These are phyloP conservation scores for Metschnikowia peoriensis DNA, from an alignment of 805 yeast species.

Conservation along the genomic window DNA sequence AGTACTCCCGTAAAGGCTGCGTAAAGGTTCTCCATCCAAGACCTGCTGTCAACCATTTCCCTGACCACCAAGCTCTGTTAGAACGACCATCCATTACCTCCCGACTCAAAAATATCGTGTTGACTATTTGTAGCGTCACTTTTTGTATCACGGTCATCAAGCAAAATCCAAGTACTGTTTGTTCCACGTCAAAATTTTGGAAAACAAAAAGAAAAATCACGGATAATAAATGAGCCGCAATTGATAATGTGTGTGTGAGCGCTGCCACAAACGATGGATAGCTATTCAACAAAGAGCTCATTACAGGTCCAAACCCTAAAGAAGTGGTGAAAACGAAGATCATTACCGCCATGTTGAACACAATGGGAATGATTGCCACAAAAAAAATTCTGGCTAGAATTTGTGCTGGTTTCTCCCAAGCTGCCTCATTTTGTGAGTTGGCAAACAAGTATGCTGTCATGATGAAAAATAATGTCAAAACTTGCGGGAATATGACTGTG, in stretches of 20 bases:
- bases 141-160: constrained; percentile 55
- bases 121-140: constrained; percentile 51
- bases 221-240: constrained; percentile 50
- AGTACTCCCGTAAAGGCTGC: constrained; percentile 63
- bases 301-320: constrained; percentile 47
- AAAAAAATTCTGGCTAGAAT: constrained; percentile 44
- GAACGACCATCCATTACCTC: constrained; percentile 61
- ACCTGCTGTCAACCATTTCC: constrained; percentile 63
- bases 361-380: constrained; percentile 48
- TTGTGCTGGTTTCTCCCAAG: constrained; percentile 35
- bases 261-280: constrained; percentile 57
- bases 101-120: constrained; percentile 52
- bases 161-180: constrained; percentile 61
- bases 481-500: constrained; percentile 40
- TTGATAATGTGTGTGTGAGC: constrained; percentile 9
- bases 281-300: constrained; percentile 40
- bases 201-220: constrained; percentile 60
- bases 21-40: constrained; percentile 59
- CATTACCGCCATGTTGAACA: constrained; percentile 41
- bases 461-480: constrained; percentile 33
- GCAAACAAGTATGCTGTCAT: constrained; percentile 50
- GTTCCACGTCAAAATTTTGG: constrained; percentile 64
- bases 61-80: constrained; percentile 64
- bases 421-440: constrained; percentile 50
- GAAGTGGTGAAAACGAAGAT: constrained; percentile 45